A percentile compares a stretch with the other conserved stretches of the same genome.
Conservation (phyloP, 176 grass and related monocot genomes). For the Calamus simplicifolius region DNA sequence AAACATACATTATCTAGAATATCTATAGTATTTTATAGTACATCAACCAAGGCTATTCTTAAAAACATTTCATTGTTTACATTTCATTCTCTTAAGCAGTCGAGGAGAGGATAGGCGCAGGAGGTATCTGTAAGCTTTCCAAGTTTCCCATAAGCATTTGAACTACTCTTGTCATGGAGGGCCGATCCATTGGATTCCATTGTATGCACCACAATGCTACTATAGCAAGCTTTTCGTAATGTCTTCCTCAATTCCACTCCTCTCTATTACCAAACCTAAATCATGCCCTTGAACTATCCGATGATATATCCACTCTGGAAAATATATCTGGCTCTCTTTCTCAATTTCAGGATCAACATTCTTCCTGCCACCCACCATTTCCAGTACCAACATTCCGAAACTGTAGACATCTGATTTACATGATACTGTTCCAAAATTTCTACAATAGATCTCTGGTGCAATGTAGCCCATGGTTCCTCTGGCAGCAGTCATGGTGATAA, state of each 20-base stretch:
- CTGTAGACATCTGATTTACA: constrained; percentile 51
- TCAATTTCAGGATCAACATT: constrained; percentile 35
- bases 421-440: constrained; percentile 23
- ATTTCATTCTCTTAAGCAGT: too few species aligned
- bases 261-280: background rate
- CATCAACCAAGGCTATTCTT: too few species aligned
- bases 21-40: too few species aligned
- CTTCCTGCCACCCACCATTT: constrained; percentile 50
- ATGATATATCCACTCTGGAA: constrained; percentile 41
- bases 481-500: constrained; percentile 27
- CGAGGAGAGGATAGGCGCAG: constrained; percentile 31
- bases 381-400: constrained; percentile 39
- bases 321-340: constrained; percentile 16
- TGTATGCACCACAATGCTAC: constrained; percentile 64
- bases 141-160: constrained; percentile 47
- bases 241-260: constrained; percentile 14
- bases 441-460: constrained; percentile 34
- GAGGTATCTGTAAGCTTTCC: constrained; percentile 36
- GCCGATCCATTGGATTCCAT: constrained; percentile 41
- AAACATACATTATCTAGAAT: too few species aligned
- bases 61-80: too few species aligned
- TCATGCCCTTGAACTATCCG: constrained; percentile 6
- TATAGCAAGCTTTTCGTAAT: constrained; percentile 22
- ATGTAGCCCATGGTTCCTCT: constrained; percentile 48
- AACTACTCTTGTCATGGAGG: constrained; percentile 49